Conservation (phyloP, 164 flowering plant species). For the Liriodendron chinense region DNA sequence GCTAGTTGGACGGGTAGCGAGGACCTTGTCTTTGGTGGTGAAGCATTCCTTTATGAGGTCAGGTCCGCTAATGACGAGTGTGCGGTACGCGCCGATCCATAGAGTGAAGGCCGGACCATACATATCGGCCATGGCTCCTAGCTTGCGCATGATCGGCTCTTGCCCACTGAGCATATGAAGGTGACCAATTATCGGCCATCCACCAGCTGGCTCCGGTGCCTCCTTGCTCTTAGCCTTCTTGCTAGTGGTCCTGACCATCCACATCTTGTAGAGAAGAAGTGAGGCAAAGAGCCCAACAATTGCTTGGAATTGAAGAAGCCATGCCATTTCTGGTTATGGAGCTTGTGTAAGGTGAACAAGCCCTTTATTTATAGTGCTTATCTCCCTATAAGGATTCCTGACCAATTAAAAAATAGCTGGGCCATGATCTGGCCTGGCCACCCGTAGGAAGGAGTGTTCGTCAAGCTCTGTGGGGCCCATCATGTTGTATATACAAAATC, state of each 20-base stretch:
- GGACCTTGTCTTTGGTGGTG: slow-evolving; percentile 15
- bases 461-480: too few species aligned
- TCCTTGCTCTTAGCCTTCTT: neutral
- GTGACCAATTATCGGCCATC: slow-evolving; percentile 25
- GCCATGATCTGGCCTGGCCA: too few species aligned
- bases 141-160: neutral
- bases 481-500: too few species aligned
- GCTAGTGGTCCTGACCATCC: neutral
- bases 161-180: slow-evolving; percentile 9
- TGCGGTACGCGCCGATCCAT: slow-evolving; percentile 10
- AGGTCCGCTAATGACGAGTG: slow-evolving; percentile 16
- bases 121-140: slow-evolving; percentile 21
- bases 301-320: neutral
- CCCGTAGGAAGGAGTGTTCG: too few species aligned
- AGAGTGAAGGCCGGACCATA: slow-evolving; percentile 18
- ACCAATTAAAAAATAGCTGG: too few species aligned
- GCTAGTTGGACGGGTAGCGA: slow-evolving; percentile 12
- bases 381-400: too few species aligned
- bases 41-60: slow-evolving; percentile 25
- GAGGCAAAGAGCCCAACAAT: neutral
- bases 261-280: neutral
- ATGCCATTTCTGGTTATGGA: too few species aligned
- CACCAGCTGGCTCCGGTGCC: slow-evolving; percentile 18
- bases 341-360: too few species aligned
- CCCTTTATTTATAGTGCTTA: too few species aligned